Percentiles rank a stretch among this genome's conserved stretches.
phyloP scores from a whole-genome alignment of 73 alveolate genomes.

The Effrenium voratum region DNA sequence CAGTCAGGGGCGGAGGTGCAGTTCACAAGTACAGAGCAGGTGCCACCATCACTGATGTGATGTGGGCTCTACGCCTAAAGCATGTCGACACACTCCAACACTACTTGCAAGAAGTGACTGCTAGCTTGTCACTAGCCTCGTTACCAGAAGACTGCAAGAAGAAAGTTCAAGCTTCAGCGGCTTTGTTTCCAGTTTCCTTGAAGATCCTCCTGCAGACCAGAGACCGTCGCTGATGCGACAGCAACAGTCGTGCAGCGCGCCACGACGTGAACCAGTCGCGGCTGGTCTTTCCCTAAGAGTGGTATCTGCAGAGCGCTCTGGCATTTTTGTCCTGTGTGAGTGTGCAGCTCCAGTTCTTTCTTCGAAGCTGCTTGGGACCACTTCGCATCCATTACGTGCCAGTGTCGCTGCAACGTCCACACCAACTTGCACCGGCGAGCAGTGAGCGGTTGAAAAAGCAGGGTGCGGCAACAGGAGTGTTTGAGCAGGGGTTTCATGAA shows the following conservation, averaged over 20 bases:
- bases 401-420: not conserved
- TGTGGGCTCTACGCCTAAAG: slow-evolving; percentile 1
- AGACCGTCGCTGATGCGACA: slow-evolving; percentile 16
- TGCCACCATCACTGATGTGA: not conserved
- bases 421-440: not conserved
- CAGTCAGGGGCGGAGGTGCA: not conserved
- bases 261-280: not conserved
- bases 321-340: not conserved
- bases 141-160: not conserved
- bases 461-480: not conserved
- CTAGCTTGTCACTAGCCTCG: not conserved
- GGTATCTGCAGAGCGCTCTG: slow-evolving; percentile 41
- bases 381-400: too few relatives aligned
- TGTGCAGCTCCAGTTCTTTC: not conserved
- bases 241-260: slow-evolving; percentile 23
- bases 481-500: not conserved
- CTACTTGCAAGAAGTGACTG: not conserved
- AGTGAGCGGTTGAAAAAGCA: not conserved
- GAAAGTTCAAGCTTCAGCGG: not conserved
- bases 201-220: slow-evolving; percentile 3
- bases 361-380: not conserved
- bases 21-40: not conserved
- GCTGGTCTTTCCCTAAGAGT: not conserved
- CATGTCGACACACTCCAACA: not conserved
- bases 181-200: not conserved